phyloP scores from a whole-genome alignment of 768 basidiomycete species.

The Lactarius vividus region DNA sequence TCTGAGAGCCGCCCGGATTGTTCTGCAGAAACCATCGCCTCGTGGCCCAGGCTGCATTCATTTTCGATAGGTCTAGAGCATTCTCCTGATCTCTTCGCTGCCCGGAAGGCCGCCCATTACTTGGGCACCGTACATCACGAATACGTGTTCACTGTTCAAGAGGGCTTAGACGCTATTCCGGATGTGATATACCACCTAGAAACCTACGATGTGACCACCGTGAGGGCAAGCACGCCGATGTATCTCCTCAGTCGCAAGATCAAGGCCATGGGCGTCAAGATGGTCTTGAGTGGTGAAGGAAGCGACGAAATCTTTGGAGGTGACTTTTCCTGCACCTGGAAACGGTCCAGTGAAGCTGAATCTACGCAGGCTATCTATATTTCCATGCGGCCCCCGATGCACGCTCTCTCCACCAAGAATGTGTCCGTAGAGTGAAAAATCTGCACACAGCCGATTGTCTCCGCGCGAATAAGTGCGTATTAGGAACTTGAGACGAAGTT shows the following conservation, averaged over 20 bases:
- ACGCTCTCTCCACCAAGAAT: slow-evolving; percentile 90
- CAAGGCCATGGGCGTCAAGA: slow-evolving; percentile 99
- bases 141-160: slow-evolving; percentile 97
- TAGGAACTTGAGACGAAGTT: neutral
- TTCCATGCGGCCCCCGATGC: slow-evolving; percentile 97
- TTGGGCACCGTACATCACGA: slow-evolving; percentile 96
- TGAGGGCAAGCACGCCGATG: slow-evolving; percentile 98
- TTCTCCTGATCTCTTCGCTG: slow-evolving; percentile 93
- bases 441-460: slow-evolving; percentile 96
- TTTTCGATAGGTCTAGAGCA: slow-evolving; percentile 95
- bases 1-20: neutral
- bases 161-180: slow-evolving; percentile 94
- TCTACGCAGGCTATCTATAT: slow-evolving; percentile 82
- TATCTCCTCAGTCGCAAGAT: slow-evolving; percentile 97
- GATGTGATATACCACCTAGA: slow-evolving; percentile 98
- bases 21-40: slow-evolving; percentile 60
- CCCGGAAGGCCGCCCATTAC: slow-evolving; percentile 88
- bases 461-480: slow-evolving; percentile 91
- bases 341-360: slow-evolving; percentile 14
- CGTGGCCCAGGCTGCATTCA: slow-evolving; percentile 97
- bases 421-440: slow-evolving; percentile 93
- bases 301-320: slow-evolving; percentile 98
- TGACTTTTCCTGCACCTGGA: slow-evolving; percentile 33
- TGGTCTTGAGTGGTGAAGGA: slow-evolving; percentile 98
- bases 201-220: slow-evolving; percentile 98